These are phyloP conservation scores for Flaveria bidentis DNA, from an alignment of 129 eudicot genomes.

Conservation along the genomic window DNA sequence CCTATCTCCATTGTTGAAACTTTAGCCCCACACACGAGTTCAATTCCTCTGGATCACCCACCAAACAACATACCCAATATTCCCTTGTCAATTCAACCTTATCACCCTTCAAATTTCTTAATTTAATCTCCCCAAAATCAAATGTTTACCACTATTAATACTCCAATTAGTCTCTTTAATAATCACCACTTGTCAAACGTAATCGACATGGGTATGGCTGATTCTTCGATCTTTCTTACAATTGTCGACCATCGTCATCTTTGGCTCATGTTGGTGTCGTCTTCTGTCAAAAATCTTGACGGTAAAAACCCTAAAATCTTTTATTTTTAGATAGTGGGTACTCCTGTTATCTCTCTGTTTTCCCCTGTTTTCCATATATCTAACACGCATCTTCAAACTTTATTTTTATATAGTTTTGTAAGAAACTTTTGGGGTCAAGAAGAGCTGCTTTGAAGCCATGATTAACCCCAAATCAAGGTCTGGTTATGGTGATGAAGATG, in stretches of 20 bases:
- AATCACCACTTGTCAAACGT: slow-evolving; percentile 38
- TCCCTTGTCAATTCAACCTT: slow-evolving; percentile 39
- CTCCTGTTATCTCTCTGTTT: slow-evolving; percentile 19
- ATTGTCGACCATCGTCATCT: slow-evolving; percentile 41
- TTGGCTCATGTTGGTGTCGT: slow-evolving; percentile 52
- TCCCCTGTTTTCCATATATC: slow-evolving; percentile 32
- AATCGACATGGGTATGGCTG: slow-evolving; percentile 23
- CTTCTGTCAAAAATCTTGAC: slow-evolving; percentile 40
- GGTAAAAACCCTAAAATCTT: slow-evolving; percentile 36
- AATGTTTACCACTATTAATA: slow-evolving; percentile 24
- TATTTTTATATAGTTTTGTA: slow-evolving; percentile 29
- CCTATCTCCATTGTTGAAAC: slow-evolving; percentile 18
- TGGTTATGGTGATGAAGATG: slow-evolving; percentile 31
- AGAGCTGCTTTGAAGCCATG: slow-evolving; percentile 38
- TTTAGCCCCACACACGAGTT: slow-evolving; percentile 30
- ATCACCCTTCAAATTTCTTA: slow-evolving; percentile 11
- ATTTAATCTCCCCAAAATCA: slow-evolving; percentile 20
- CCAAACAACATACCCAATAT: slow-evolving; percentile 22
- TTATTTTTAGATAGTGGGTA: slow-evolving; percentile 24
- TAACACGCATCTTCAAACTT: slow-evolving; percentile 30
- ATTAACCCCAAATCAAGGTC: slow-evolving; percentile 36
- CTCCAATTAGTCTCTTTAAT: slow-evolving; percentile 13
- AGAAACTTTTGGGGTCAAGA: slow-evolving; percentile 34
- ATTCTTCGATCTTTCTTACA: slow-evolving; percentile 39
- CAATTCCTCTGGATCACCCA: slow-evolving; percentile 27